Evolutionary conservation across 2,329 filamentous ascomycete genomes (phyloP).

Genomic region (Aspergillus sp.): DNA sequence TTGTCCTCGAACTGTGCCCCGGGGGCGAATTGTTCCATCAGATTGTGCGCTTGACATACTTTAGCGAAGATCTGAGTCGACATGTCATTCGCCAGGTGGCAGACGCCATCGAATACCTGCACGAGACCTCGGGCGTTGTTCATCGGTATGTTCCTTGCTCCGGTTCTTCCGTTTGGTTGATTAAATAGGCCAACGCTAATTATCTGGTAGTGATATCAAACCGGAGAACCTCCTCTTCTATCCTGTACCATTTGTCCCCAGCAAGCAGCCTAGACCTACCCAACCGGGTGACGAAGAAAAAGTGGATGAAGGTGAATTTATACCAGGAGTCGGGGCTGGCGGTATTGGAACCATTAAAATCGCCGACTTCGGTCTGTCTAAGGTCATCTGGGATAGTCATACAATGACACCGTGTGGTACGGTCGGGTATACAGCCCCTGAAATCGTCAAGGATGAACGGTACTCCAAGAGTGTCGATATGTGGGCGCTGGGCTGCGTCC

Average conservation of each 20-base stretch:
- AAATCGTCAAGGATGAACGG: conserved; percentile 97
- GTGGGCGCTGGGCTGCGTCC: conserved; percentile 95
- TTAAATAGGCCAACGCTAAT: not conserved
- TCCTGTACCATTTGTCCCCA: conserved; percentile 71
- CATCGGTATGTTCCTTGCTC: conserved; percentile 62
- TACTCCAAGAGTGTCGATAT: conserved; percentile 99
- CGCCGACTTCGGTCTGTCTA: conserved; percentile 93
- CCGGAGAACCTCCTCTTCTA: conserved; percentile 95
- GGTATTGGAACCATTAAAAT: conserved; percentile 96
- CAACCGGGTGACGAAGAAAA: conserved; percentile 93
- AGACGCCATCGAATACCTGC: conserved; percentile 85
- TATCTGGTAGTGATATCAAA: conserved; percentile 58
- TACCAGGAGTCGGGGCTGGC: conserved; percentile 70
- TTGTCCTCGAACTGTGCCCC: conserved; percentile 87
- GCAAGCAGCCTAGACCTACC: conserved; percentile 69
- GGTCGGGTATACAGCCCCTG: conserved; percentile 93
- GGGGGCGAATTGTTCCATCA: conserved; percentile 97
- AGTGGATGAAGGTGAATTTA: conserved; percentile 89
- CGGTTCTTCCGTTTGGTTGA: not conserved
- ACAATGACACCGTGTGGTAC: conserved; percentile 99
- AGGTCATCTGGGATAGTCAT: conserved; percentile 95
- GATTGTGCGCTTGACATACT: conserved; percentile 95
- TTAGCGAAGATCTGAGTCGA: conserved; percentile 88
- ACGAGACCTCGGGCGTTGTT: conserved; percentile 90
- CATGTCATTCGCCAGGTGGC: conserved; percentile 95